Evolutionary conservation across 139 green algal genomes (phyloP).

Genomic region (Chlamydomonas sp.): DNA sequence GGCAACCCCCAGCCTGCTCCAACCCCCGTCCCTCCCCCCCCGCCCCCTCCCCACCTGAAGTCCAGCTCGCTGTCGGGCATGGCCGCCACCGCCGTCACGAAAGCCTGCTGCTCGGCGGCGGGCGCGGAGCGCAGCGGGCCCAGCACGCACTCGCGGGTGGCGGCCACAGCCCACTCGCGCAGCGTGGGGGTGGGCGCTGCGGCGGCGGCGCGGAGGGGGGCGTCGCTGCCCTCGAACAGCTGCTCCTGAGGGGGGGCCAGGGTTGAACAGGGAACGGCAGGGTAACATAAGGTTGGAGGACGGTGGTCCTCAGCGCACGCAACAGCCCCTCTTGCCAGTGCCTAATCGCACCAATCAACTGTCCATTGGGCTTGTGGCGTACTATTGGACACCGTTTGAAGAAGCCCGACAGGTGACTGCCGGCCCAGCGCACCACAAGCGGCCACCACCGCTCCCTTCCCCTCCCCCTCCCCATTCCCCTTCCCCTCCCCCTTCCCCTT

Average conservation of each 20-base stretch:
- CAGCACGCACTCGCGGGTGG: constrained; percentile 30
- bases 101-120: constrained; percentile 20
- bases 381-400: background rate
- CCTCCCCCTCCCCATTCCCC: background rate
- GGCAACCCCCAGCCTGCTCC: background rate
- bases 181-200: background rate
- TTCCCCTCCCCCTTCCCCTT: background rate
- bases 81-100: constrained; percentile 31
- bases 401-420: no score
- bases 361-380: no score
- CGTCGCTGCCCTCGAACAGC: constrained; percentile 21
- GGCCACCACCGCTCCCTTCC: no score
- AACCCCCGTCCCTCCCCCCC: background rate
- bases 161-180: constrained; percentile 23
- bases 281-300: no score
- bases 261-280: no score
- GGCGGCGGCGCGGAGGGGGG: no score
- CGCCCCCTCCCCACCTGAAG: constrained; percentile 12
- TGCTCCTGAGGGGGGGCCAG: constrained; percentile 3
- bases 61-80: constrained; percentile 29
- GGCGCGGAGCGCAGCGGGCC: constrained; percentile 2
- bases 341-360: no score
- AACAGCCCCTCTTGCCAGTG: no score
- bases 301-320: no score
- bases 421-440: no score